Conservation (phyloP, 495 filamentous ascomycete genomes). For the Hypoxylon intermedium region DNA sequence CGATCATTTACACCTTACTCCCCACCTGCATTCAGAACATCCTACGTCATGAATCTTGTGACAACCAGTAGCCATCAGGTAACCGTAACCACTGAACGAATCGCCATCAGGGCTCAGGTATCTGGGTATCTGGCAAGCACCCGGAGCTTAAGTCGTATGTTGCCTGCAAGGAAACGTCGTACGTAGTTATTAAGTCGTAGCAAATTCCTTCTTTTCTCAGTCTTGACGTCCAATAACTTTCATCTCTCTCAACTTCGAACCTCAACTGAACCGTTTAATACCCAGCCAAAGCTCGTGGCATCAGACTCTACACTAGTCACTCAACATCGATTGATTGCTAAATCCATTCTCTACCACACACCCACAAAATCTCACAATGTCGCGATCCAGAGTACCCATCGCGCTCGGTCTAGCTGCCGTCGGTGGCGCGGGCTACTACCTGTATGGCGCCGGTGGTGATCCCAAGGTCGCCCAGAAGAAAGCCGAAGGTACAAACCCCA, state of each 20-base stretch:
- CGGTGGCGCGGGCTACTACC: slow-evolving; percentile 83
- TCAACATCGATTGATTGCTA: slow-evolving; percentile 4
- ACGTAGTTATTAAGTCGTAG: slow-evolving; percentile 18
- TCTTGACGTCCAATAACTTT: slow-evolving; percentile 25
- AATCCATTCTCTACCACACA: slow-evolving; percentile 6
- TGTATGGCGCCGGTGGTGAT: slow-evolving; percentile 85
- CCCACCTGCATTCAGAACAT: slow-evolving; percentile 21
- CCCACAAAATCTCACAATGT: slow-evolving; percentile 50
- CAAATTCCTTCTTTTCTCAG: slow-evolving; percentile 20
- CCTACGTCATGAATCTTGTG: slow-evolving; percentile 39
- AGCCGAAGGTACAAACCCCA: slow-evolving; percentile 67
- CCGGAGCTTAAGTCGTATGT: slow-evolving; percentile 22
- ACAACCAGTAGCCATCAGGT: slow-evolving; percentile 26
- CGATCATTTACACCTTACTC: slow-evolving; percentile 12
- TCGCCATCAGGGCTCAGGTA: slow-evolving; percentile 16
- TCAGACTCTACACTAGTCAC: neutral
- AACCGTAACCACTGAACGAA: slow-evolving; percentile 24
- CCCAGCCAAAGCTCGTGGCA: neutral
- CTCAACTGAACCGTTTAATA: slow-evolving; percentile 15
- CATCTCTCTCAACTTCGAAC: slow-evolving; percentile 12
- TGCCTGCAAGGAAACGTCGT: slow-evolving; percentile 4
- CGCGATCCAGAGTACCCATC: slow-evolving; percentile 62
- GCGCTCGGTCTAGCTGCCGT: slow-evolving; percentile 68
- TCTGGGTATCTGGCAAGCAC: no score
- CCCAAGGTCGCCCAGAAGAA: slow-evolving; percentile 82